Evolutionary conservation across 306 rosid genomes (phyloP).

Genomic region (Quercus wislizeni): DNA sequence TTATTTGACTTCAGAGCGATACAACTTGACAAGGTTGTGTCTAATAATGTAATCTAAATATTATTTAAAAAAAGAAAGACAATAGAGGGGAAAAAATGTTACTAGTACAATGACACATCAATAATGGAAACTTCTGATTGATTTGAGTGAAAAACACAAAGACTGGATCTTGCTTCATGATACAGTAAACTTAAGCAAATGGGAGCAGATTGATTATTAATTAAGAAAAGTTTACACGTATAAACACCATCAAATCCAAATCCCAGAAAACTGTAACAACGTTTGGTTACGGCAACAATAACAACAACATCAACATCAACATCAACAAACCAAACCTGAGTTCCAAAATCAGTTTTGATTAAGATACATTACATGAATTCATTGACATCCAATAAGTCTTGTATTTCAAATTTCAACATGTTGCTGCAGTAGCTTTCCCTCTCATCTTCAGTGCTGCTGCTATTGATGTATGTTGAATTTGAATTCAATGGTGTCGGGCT

Average conservation of each 20-base stretch:
- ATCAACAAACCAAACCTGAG: too few relatives aligned
- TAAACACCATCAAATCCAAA: constrained; percentile 26
- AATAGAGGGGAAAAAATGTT: not conserved
- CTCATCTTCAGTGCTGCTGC: constrained; percentile 70
- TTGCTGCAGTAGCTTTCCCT: constrained; percentile 70
- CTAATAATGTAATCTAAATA: not conserved
- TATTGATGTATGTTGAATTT: constrained; percentile 48
- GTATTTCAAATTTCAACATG: constrained; percentile 63
- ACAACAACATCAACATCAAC: too few relatives aligned
- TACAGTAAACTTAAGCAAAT: constrained; percentile 25
- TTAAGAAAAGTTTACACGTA: constrained; percentile 33
- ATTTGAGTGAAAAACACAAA: not conserved
- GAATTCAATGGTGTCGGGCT: constrained; percentile 74
- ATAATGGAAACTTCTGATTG: constrained; percentile 37
- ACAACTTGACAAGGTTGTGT: not conserved
- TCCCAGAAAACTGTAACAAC: constrained; percentile 15
- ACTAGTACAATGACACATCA: constrained; percentile 17
- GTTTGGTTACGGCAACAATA: too few relatives aligned
- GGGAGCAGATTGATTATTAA: constrained; percentile 25
- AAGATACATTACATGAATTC: constrained; percentile 45
- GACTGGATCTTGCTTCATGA: constrained; percentile 19
- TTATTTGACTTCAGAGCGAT: constrained; percentile 1
- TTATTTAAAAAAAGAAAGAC: not conserved
- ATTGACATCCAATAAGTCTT: constrained; percentile 47
- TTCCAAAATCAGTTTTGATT: too few relatives aligned